A percentile compares a stretch with the other conserved stretches of the same genome.
Evolutionary conservation across 2,329 filamentous ascomycete genomes (phyloP).

Genomic region (Penicillium sp.): DNA sequence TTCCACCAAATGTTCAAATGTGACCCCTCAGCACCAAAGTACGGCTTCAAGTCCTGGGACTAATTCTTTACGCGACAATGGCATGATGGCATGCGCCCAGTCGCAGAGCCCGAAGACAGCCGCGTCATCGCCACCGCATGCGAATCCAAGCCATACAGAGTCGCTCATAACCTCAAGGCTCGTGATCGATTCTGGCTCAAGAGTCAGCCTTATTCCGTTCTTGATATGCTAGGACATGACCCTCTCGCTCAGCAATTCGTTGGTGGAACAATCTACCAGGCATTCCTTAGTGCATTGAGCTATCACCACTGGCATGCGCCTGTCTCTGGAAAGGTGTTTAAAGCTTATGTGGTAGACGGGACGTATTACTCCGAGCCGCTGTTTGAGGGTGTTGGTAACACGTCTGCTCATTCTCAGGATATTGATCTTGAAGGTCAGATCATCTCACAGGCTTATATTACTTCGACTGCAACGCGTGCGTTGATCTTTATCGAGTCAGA

Average conservation of each 20-base stretch:
- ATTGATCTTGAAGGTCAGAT: constrained; percentile 30
- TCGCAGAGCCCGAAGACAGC: constrained; percentile 53
- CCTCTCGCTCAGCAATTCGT: constrained; percentile 52
- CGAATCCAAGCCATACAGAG: constrained; percentile 60
- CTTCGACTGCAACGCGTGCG: constrained; percentile 65
- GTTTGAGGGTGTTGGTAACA: constrained; percentile 47
- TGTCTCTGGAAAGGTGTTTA: constrained; percentile 60
- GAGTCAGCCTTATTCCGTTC: constrained; percentile 64
- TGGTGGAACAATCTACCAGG: constrained; percentile 68
- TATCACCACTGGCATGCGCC: constrained; percentile 73
- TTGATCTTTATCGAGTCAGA: constrained; percentile 71
- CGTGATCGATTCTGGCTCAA: constrained; percentile 68
- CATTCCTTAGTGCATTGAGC: constrained; percentile 64
- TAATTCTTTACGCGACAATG: constrained; percentile 66
- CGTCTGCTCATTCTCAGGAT: constrained; percentile 24
- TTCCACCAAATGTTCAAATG: constrained; percentile 33
- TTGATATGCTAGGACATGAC: constrained; percentile 63
- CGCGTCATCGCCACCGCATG: constrained; percentile 62
- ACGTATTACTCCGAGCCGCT: constrained; percentile 66
- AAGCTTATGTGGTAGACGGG: constrained; percentile 59
- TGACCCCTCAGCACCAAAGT: constrained; percentile 24
- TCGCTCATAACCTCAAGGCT: constrained; percentile 51
- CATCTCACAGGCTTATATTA: constrained; percentile 63
- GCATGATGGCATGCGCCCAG: constrained; percentile 54
- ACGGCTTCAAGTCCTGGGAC: constrained; percentile 67